These are phyloP conservation scores for Backusella parvicylindrica DNA, from an alignment of 192 early-diverging fungal genomes.

Conservation along the genomic window DNA sequence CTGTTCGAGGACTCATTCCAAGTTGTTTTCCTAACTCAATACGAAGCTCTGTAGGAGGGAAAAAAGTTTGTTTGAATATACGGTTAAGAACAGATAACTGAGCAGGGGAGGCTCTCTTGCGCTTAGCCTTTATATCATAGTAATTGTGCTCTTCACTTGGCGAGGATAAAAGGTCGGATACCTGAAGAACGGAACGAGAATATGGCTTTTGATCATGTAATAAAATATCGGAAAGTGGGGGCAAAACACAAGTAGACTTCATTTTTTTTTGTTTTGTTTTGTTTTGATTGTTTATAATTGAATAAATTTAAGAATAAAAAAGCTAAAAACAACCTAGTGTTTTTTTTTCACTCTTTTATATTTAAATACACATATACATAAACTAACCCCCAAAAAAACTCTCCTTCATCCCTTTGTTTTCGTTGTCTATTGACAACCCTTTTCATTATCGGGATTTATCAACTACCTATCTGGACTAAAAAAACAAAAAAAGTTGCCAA, in stretches of 20 bases:
- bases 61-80: slow-evolving; percentile 62
- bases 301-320: neutral
- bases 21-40: slow-evolving; percentile 62
- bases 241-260: slow-evolving; percentile 17
- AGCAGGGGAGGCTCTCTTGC: slow-evolving; percentile 46
- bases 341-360: too few relatives aligned
- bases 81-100: slow-evolving; percentile 55
- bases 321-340: neutral
- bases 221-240: slow-evolving; percentile 24
- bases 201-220: neutral
- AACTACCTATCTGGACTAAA: neutral
- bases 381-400: neutral
- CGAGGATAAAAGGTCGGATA: neutral
- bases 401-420: neutral
- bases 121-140: slow-evolving; percentile 27
- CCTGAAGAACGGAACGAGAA: neutral
- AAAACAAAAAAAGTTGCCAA: neutral
- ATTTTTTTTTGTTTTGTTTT: too few relatives aligned
- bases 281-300: neutral
- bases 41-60: slow-evolving; percentile 72
- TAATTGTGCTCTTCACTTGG: neutral
- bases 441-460: neutral
- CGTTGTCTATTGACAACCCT: neutral
- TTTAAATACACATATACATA: neutral
- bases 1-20: slow-evolving; percentile 80